phyloP scores from a whole-genome alignment of 768 basidiomycete species.

The Pleurotus platypus region DNA sequence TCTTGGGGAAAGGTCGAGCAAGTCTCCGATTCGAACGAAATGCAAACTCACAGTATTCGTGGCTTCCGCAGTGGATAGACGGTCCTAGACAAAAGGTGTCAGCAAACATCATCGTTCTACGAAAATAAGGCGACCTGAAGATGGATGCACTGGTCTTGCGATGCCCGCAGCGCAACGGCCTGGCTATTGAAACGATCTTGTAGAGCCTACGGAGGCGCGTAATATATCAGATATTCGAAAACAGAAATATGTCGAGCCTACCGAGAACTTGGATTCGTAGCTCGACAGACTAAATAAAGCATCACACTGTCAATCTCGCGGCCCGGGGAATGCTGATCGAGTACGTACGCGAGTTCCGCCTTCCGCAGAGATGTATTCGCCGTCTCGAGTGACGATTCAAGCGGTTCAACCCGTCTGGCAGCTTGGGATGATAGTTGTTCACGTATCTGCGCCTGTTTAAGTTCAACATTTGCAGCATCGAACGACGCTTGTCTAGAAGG shows the following conservation, averaged over 20 bases:
- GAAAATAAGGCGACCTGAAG: conserved; percentile 10
- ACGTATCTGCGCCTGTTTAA: background rate
- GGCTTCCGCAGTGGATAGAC: conserved; percentile 30
- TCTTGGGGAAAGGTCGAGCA: background rate
- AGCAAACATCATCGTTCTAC: background rate
- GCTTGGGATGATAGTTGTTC: background rate
- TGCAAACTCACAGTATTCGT: conserved; percentile 28
- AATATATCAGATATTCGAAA: background rate
- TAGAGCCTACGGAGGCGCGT: conserved; percentile 9
- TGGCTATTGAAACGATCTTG: conserved; percentile 39
- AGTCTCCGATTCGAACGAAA: conserved; percentile 4
- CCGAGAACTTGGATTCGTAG: background rate
- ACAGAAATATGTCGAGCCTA: background rate
- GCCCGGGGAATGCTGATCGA: no score
- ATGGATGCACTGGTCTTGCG: conserved; percentile 28
- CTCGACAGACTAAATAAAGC: background rate
- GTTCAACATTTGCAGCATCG: background rate
- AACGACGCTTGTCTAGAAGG: background rate
- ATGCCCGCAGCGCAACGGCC: conserved; percentile 33
- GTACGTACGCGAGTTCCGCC: background rate
- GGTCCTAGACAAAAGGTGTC: conserved; percentile 26
- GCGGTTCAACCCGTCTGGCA: background rate
- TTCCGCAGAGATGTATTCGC: background rate
- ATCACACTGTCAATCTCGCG: background rate
- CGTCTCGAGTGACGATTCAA: background rate